Conservation (phyloP, 164 flowering plant genomes). For the Piper longum region DNA sequence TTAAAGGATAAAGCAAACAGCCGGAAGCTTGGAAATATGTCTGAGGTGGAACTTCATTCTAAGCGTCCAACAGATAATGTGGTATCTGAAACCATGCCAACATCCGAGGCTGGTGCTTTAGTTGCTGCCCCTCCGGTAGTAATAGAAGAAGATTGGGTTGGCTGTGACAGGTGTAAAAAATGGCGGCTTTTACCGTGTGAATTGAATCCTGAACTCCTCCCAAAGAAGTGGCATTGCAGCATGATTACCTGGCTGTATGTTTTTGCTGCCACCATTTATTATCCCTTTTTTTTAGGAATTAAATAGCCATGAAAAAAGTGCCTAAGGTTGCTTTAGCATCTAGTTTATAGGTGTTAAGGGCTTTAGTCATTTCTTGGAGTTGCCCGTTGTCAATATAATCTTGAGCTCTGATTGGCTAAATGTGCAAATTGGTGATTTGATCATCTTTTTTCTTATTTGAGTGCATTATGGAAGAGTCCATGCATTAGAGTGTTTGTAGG, state of each 20-base stretch:
- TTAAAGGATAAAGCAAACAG: constrained; percentile 23
- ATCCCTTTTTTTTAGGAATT: background rate
- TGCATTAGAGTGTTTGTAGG: background rate
- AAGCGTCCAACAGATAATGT: constrained; percentile 1
- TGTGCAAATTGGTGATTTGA: background rate
- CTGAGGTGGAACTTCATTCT: constrained; percentile 1
- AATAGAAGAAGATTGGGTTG: constrained; percentile 66
- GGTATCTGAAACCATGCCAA: constrained; percentile 2
- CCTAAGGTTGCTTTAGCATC: background rate
- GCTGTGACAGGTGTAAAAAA: constrained; percentile 68
- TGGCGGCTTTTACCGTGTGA: constrained; percentile 92
- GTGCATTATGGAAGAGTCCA: background rate
- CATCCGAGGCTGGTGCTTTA: constrained; percentile 13
- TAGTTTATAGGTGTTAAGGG: background rate
- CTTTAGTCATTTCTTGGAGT: no score
- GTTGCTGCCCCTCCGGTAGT: constrained; percentile 23
- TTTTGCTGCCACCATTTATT: background rate
- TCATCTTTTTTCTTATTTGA: background rate
- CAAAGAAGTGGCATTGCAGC: constrained; percentile 86
- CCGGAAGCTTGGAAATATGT: constrained; percentile 21
- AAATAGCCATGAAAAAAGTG: background rate
- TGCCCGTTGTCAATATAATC: no score
- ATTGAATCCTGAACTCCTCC: constrained; percentile 39
- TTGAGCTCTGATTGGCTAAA: no score
- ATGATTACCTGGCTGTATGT: constrained; percentile 98